Evolutionary conservation across 2,329 filamentous ascomycete genomes (phyloP).

Genomic region (Erysiphe neolycopersici): DNA sequence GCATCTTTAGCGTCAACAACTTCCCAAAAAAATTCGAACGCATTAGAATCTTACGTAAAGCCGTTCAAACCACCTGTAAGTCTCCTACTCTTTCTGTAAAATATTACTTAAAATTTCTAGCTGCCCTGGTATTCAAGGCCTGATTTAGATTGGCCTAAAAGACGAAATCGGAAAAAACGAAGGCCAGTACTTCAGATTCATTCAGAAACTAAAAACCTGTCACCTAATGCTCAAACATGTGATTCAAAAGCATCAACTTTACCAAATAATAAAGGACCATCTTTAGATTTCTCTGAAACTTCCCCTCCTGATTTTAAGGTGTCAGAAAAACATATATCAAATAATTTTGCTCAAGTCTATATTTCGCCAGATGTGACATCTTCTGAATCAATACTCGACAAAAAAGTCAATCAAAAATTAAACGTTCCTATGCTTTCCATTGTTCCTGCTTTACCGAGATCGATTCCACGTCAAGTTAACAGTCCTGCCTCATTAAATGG

Average conservation of each 20-base stretch:
- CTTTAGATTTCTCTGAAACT: conserved; percentile 14
- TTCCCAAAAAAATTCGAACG: conserved; percentile 13
- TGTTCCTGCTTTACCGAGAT: conserved; percentile 17
- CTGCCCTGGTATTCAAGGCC: conserved; percentile 30
- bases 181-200: conserved; percentile 12
- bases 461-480: conserved; percentile 15
- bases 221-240: conserved; percentile 3
- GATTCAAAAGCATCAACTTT: too few species aligned
- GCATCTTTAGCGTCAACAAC: conserved; percentile 19
- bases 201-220: conserved; percentile 8
- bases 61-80: conserved; percentile 26
- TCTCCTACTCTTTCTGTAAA: conserved; percentile 3
- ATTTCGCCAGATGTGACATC: conserved; percentile 8
- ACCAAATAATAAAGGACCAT: conserved; percentile 1
- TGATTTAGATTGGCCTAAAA: conserved; percentile 23
- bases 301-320: conserved; percentile 17
- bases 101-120: conserved; percentile 16
- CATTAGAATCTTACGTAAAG: conserved; percentile 6
- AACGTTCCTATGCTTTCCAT: conserved; percentile 22
- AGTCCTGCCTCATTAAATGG: conserved; percentile 2
- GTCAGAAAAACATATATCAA: conserved; percentile 19
- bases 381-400: conserved; percentile 8
- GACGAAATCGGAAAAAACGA: conserved; percentile 18
- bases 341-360: conserved; percentile 28
- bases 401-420: conserved; percentile 13